phyloP scores from a whole-genome alignment of 2,329 filamentous ascomycete species.

The Didymellaceae sp. region DNA sequence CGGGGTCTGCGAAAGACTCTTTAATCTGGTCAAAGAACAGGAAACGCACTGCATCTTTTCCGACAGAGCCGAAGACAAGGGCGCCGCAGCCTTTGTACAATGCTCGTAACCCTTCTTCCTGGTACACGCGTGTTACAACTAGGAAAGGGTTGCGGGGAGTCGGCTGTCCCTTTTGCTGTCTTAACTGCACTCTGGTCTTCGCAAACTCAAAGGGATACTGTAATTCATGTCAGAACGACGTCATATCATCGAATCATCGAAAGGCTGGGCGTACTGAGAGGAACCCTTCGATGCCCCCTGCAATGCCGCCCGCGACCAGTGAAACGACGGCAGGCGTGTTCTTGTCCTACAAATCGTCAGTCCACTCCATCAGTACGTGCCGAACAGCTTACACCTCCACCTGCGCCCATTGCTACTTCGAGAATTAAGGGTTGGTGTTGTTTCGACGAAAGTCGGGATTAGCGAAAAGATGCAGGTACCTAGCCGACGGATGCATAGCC shows the following conservation, averaged over 20 bases:
- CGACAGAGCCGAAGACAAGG: slow-evolving; percentile 65
- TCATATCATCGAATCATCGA: neutral
- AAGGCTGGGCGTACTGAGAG: slow-evolving; percentile 35
- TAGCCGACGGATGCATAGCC: slow-evolving; percentile 13
- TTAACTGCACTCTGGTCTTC: slow-evolving; percentile 69
- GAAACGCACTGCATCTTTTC: slow-evolving; percentile 71
- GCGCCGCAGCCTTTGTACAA: slow-evolving; percentile 70
- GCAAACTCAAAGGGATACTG: slow-evolving; percentile 71
- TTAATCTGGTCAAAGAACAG: slow-evolving; percentile 71
- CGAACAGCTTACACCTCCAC: slow-evolving; percentile 30
- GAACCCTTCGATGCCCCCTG: slow-evolving; percentile 49
- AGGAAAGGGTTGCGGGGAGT: slow-evolving; percentile 64
- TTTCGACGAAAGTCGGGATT: slow-evolving; percentile 3
- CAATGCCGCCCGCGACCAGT: slow-evolving; percentile 47
- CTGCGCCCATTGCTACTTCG: slow-evolving; percentile 38
- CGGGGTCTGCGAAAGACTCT: slow-evolving; percentile 60
- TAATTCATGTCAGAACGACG: slow-evolving; percentile 3
- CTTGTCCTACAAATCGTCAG: slow-evolving; percentile 36
- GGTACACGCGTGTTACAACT: slow-evolving; percentile 62
- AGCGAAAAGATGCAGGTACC: slow-evolving; percentile 11
- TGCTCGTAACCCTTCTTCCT: slow-evolving; percentile 62
- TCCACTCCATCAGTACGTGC: neutral
- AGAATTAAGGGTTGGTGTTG: slow-evolving; percentile 1
- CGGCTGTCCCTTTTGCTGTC: slow-evolving; percentile 51
- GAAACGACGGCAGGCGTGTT: slow-evolving; percentile 49